Percentiles rank a stretch among this genome's conserved stretches.
These are phyloP conservation scores for Pseudogymnoascus sp. DNA, from an alignment of 2,329 filamentous ascomycete genomes.

Conservation along the genomic window DNA sequence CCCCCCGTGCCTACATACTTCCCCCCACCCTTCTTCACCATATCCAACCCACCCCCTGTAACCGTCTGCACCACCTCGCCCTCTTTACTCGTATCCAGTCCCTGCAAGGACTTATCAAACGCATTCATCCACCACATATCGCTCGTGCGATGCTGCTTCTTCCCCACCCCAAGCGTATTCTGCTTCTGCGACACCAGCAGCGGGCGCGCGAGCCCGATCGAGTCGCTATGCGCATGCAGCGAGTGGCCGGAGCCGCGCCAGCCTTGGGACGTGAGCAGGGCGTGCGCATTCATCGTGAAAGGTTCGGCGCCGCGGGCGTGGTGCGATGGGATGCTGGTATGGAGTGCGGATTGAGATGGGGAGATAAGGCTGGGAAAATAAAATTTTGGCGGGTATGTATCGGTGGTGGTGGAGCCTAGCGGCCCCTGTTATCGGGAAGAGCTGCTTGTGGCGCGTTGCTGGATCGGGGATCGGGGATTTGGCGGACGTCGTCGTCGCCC, in stretches of 20 bases:
- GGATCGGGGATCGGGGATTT: constrained; percentile 4
- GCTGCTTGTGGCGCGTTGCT: neutral
- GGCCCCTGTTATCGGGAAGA: constrained; percentile 2
- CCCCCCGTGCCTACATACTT: constrained; percentile 51
- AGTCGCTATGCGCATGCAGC: constrained; percentile 64
- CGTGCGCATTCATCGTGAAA: constrained; percentile 70
- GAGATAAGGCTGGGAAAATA: constrained; percentile 10
- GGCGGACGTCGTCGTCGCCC: neutral
- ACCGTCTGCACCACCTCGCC: constrained; percentile 48
- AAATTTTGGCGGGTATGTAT: constrained; percentile 8
- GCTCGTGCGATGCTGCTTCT: constrained; percentile 54
- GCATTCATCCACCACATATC: constrained; percentile 98
- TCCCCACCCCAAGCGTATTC: constrained; percentile 72
- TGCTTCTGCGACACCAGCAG: constrained; percentile 75
- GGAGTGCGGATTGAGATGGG: neutral
- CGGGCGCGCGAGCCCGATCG: constrained; percentile 71
- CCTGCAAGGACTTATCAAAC: constrained; percentile 83
- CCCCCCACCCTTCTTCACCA: constrained; percentile 44
- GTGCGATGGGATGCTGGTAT: neutral
- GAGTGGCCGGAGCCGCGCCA: constrained; percentile 87
- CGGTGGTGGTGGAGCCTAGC: neutral
- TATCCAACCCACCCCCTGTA: constrained; percentile 45
- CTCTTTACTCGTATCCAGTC: constrained; percentile 55
- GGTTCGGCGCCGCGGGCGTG: neutral
- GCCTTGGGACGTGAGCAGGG: constrained; percentile 74